These are phyloP conservation scores for Trapa incisa DNA, from an alignment of 345 rosid species.

Conservation along the genomic window DNA sequence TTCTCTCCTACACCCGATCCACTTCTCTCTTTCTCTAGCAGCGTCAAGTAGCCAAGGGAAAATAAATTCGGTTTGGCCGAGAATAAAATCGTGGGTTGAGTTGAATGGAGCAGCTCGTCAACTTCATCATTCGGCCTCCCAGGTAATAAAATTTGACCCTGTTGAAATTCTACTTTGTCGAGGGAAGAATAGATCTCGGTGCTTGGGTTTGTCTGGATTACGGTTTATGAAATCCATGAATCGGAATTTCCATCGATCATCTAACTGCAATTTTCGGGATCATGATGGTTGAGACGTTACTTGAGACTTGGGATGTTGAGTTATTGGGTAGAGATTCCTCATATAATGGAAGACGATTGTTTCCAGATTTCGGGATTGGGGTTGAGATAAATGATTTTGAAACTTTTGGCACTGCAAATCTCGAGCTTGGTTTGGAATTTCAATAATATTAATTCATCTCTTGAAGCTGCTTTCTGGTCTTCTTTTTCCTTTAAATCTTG, in stretches of 20 bases:
- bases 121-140: slow-evolving; percentile 93
- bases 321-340: background rate
- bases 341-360: background rate
- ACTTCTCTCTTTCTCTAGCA: slow-evolving; percentile 1
- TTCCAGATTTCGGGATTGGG: background rate
- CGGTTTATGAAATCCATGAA: background rate
- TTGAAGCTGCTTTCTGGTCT: background rate
- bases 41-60: too few species aligned
- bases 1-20: background rate
- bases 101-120: slow-evolving; percentile 82
- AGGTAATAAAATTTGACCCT: slow-evolving; percentile 30
- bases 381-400: background rate
- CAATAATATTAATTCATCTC: background rate
- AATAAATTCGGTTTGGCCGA: background rate
- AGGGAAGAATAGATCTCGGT: background rate
- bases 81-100: background rate
- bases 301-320: background rate
- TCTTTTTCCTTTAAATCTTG: background rate
- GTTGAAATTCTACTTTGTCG: background rate
- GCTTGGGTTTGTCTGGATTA: background rate
- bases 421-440: background rate
- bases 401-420: background rate
- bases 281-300: background rate
- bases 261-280: background rate
- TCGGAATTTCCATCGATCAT: background rate